Evolutionary conservation across 306 rosid genomes (phyloP), one percentile per base, ranked within the genome.

Genomic region (Pyrus communis): DNA sequence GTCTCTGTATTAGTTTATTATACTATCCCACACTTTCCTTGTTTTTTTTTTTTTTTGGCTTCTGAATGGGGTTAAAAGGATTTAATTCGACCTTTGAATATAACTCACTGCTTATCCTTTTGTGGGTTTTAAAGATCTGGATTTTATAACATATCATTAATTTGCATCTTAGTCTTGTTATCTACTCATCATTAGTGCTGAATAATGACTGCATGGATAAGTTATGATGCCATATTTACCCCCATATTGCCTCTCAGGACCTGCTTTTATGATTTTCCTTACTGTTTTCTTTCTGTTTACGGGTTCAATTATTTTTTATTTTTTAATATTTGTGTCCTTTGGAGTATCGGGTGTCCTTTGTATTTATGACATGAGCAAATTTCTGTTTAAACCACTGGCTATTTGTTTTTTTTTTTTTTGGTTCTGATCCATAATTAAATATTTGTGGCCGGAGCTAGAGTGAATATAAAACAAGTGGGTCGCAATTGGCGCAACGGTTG

Each of bases 51-150:
- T 57, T 8, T 49, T 15, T 14, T 0, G 42, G 65, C 66, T 76
- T 85, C 82, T 71, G 18, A 60, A 69, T 75, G 62, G 69, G 81
- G 83, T 81, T 71, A 71, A 64, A 67, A 64, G 55, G 71, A 73
- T 80, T 80, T 82, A 79, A 82, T 75, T 68, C 70, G 74, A 2
- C 66, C 40, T 67, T 66, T 59, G 27, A 46, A 71, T 85, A 9
- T 51, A 61, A 74, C 62, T 55, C 62, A 21, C 30, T 67, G 79
- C 59, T 64, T 49, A 30, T 75, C 67, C 57, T 75, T 79, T 67
- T 81, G 43, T 80, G 83, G 82, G 77, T 68, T 71, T 78, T 82
- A 79, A 69, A 77, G 62, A 69, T 80, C 77, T 77, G 23, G 75
- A 52, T 31, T 77, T 77, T 42, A 60, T 66, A 59, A 73, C 57